These are phyloP conservation scores for Hypoxylon sp. DNA, from an alignment of 2,329 filamentous ascomycete species.

Conservation along the genomic window DNA sequence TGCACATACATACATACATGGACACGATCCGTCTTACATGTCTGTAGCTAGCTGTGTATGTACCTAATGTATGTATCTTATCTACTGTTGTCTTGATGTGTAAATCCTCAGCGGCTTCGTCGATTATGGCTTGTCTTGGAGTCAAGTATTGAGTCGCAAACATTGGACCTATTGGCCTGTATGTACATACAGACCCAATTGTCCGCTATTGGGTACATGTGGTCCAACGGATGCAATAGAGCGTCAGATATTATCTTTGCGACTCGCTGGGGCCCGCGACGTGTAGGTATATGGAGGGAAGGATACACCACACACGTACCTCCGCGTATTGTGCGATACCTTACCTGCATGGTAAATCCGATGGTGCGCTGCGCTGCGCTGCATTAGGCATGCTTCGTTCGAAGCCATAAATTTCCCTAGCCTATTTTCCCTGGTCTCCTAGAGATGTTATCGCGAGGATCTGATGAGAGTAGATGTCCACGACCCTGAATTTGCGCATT, in stretches of 20 bases:
- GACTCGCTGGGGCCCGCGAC: slow-evolving; percentile 36
- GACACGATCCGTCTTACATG: slow-evolving; percentile 15
- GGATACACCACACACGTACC: slow-evolving; percentile 32
- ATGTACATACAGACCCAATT: slow-evolving; percentile 26
- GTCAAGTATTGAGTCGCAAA: slow-evolving; percentile 30
- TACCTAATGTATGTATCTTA: slow-evolving; percentile 15
- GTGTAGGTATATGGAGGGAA: slow-evolving; percentile 7
- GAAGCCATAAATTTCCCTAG: slow-evolving; percentile 19
- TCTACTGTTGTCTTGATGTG: slow-evolving; percentile 2
- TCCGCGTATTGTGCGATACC: slow-evolving; percentile 32
- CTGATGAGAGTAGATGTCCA: slow-evolving; percentile 7
- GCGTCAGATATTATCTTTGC: slow-evolving; percentile 34
- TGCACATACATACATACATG: no score
- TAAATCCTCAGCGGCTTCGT: slow-evolving; percentile 7
- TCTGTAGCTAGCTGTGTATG: no score
- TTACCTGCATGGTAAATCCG: slow-evolving; percentile 35
- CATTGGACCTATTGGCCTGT: slow-evolving; percentile 14
- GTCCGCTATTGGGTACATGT: slow-evolving; percentile 23
- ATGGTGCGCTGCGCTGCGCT: slow-evolving; percentile 37
- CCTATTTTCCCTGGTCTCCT: slow-evolving; percentile 21
- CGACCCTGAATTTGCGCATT: slow-evolving; percentile 42
- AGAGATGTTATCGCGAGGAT: slow-evolving; percentile 9
- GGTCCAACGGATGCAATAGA: slow-evolving; percentile 26
- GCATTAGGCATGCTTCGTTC: slow-evolving; percentile 33
- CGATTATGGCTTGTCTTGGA: slow-evolving; percentile 7